These are phyloP conservation scores for Nakazawaea holstii DNA, from an alignment of 805 yeast species.

Conservation along the genomic window DNA sequence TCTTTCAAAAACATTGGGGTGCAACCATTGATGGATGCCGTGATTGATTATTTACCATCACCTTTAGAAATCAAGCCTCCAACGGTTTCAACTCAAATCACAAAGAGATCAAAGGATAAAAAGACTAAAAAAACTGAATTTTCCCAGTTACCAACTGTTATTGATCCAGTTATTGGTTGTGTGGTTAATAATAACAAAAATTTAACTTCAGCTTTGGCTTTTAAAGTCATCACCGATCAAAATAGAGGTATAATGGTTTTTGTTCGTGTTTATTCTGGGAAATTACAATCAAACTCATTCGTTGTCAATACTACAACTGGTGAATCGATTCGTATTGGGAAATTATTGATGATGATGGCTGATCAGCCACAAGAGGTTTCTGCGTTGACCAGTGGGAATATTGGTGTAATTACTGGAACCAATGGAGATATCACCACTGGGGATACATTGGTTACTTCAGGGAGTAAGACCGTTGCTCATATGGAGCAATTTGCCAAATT, in stretches of 20 bases:
- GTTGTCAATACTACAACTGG: conserved; percentile 69
- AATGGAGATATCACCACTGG: conserved; percentile 76
- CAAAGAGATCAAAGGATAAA: conserved; percentile 17
- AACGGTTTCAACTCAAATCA: conserved; percentile 31
- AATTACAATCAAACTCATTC: conserved; percentile 52
- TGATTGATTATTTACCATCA: conserved; percentile 72
- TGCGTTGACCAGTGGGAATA: conserved; percentile 66
- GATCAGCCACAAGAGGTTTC: conserved; percentile 72
- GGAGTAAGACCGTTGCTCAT: conserved; percentile 26
- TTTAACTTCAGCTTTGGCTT: conserved; percentile 75
- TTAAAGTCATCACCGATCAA: conserved; percentile 85
- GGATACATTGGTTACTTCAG: conserved; percentile 74
- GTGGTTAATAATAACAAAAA: conserved; percentile 52
- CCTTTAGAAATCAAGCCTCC: conserved; percentile 66
- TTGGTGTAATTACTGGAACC: conserved; percentile 82
- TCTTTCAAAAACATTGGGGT: conserved; percentile 91
- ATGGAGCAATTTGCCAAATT: conserved; percentile 45
- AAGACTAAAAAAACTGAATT: conserved; percentile 13
- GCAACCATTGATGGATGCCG: conserved; percentile 86
- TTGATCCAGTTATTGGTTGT: conserved; percentile 41
- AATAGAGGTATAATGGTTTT: conserved; percentile 79
- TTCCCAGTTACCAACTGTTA: conserved; percentile 24
- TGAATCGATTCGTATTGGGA: conserved; percentile 58
- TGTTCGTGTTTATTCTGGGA: conserved; percentile 85
- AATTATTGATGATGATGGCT: conserved; percentile 81